Base-by-base conservation (phyloP, 495 filamentous ascomycete genomes). In the Chaetomium fimeti region DNA sequence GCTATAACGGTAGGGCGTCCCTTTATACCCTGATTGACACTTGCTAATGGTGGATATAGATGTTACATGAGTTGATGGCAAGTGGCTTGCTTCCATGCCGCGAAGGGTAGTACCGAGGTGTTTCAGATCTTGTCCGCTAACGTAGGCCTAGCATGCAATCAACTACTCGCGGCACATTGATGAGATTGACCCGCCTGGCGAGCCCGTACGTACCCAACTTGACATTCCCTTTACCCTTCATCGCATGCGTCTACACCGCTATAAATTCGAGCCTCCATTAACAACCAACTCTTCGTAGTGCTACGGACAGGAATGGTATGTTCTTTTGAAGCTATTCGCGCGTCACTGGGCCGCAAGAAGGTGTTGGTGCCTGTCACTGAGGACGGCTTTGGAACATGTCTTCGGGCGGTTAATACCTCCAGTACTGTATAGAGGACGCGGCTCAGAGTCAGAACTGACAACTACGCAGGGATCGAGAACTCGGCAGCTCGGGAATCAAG, bases 21-120 rank as follows among this genome's bases (percentile, higher is more conserved):
- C 5, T 20, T 18, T 27, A 5, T 5, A 3, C 20, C 13, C 5
- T 8, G 20, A 22, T 15, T 2, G 24, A 24, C 24, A 3, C 2
- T 43, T 40, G 16, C 20, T 53, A 29, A 52, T 48, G 3, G 3
- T 9, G 9, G 2, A 11, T 24, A 0, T 18, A 62, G 60, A 29
- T 62, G 29, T 8, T 56, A 4, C 61, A 62, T 8, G 51, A 62
- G 40, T 7, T 62, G 11, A 62, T 62, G 49, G 60, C 27, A 61
- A 54, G 60, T 32, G 29, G 2, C 0, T 24, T 32, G 5, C 27
- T 20, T 1, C 1, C 5, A 15, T 24, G 20, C 7, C 3, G 9
- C 25, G 4, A 42, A 36, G 12, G 3, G 6, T 7, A 16, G 6
- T 7, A 16, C 18, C 4, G 15, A 8, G 32, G 20, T 16, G n/a